Percentiles rank a stretch among this genome's conserved stretches.
These are phyloP conservation scores for Ustilaginoidea virens DNA, from an alignment of 2,329 filamentous ascomycete genomes.

Conservation along the genomic window DNA sequence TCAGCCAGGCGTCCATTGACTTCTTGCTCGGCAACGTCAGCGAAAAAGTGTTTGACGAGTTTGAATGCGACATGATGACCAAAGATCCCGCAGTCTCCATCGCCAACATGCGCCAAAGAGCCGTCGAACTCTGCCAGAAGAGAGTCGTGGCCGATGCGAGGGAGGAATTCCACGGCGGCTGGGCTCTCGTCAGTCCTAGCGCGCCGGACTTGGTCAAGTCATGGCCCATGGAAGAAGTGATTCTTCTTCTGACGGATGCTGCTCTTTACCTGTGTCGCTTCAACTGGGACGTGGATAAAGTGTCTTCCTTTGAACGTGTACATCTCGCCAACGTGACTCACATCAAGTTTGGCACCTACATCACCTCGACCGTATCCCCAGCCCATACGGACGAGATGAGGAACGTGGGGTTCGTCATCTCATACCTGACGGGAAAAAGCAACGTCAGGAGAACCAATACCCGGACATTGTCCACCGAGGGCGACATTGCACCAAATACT, in stretches of 20 bases:
- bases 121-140: conserved; percentile 76
- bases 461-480: conserved; percentile 50
- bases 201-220: conserved; percentile 53
- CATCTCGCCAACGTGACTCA: conserved; percentile 57
- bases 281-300: conserved; percentile 91
- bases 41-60: conserved; percentile 77
- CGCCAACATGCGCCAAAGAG: conserved; percentile 67
- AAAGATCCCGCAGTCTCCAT: conserved; percentile 84
- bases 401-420: conserved; percentile 74
- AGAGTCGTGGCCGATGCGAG: conserved; percentile 71
- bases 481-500: conserved; percentile 14
- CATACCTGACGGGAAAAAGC: conserved; percentile 55
- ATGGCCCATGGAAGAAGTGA: conserved; percentile 71
- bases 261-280: conserved; percentile 84
- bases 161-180: conserved; percentile 78
- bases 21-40: conserved; percentile 84
- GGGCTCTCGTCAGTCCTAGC: conserved; percentile 71
- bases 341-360: conserved; percentile 72
- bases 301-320: conserved; percentile 79
- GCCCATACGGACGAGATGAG: conserved; percentile 60
- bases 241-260: conserved; percentile 71
- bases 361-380: conserved; percentile 72
- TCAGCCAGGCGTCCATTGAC: conserved; percentile 88
- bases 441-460: conserved; percentile 75
- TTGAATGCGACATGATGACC: conserved; percentile 84